Percentiles rank a stretch among this genome's conserved stretches.
Evolutionary conservation across 2,329 filamentous ascomycete genomes (phyloP).

Genomic region (Fusarium nygamai): DNA sequence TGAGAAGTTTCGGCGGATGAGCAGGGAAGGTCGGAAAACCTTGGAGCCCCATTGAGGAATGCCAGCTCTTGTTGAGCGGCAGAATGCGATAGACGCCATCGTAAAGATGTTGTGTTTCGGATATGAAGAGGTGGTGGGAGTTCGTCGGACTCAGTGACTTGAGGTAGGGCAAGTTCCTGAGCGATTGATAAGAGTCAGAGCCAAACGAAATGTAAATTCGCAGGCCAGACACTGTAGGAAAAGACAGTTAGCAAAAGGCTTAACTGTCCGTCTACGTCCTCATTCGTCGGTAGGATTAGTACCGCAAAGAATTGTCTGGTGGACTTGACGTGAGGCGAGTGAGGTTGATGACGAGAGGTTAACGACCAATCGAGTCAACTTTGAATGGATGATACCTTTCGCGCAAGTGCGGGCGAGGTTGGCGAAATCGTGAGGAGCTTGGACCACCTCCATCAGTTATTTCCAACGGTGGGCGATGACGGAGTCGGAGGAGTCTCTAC

Average conservation of each 20-base stretch:
- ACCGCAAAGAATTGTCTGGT: conserved; percentile 13
- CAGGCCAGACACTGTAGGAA: conserved; percentile 6
- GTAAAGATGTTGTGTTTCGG: conserved; percentile 16
- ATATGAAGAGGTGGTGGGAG: conserved; percentile 12
- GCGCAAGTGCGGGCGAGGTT: conserved; percentile 38
- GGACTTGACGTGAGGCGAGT: conserved; percentile 10
- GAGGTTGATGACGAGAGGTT: conserved; percentile 38
- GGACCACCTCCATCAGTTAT: conserved; percentile 38
- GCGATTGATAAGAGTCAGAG: conserved; percentile 36
- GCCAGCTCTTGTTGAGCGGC: conserved; percentile 54
- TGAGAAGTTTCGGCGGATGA: conserved; percentile 62
- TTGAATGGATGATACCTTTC: conserved; percentile 35
- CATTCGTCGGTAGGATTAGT: conserved; percentile 34
- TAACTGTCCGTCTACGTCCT: conserved; percentile 36
- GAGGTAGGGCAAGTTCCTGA: conserved; percentile 35
- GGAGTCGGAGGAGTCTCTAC: conserved; percentile 9
- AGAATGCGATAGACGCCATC: conserved; percentile 57
- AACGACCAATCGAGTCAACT: conserved; percentile 36
- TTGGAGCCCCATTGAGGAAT: conserved; percentile 51
- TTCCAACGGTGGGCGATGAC: conserved; percentile 21
- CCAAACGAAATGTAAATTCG: conserved; percentile 1
- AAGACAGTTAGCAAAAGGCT: conserved; percentile 34
- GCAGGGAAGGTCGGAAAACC: conserved; percentile 44
- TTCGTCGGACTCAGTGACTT: conserved; percentile 19
- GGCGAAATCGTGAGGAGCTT: conserved; percentile 43